Base-by-base conservation (phyloP, 345 rosid genomes). In the Erucastrum elatum region DNA sequence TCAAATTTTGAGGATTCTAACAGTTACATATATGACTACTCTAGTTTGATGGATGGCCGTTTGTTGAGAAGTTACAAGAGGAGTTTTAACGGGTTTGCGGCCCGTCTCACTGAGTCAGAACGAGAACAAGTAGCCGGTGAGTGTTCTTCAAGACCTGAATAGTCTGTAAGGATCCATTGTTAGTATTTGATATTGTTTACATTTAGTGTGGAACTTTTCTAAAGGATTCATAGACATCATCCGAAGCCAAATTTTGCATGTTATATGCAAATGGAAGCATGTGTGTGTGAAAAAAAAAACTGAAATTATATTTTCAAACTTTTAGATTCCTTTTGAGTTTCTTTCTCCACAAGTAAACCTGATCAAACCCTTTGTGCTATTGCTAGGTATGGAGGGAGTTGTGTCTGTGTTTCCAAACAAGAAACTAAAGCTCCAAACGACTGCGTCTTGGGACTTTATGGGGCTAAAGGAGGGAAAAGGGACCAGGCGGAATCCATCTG, bases 1-100 rank as follows among this genome's bases (percentile, higher is more conserved):
- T 59, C 3, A 10, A 13, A 56, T 59, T 25, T 12, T 53, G 41
- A 41, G 33, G 33, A 29, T 39, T 66, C 9, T 55, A 61, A 59
- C 21, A 25, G 2, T 15, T 39, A 0, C 39, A 3, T 66, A 21
- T 51, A 37, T 34, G 4, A 15, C 8, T 10, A 1, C 6, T 71
- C 33, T 61, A 88, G 89, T 35, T 75, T 71, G 35, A 70, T 58
- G 16, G 70, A 55, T 46, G 76, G 75, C 26, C 77, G 76, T n/a
- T 30, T 90, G 73, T 31, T 88, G 49, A 84, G 85, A 80, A 88
- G 88, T 61, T 88, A 87, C 73, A 73, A 3, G 16, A 84, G 82
- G 77, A 90, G 92, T 76, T 88, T 90, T 80, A 88, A 88, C 68
- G 92, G 90, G 13, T 87, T 90, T 70, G 92, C 83, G 0, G 90